A percentile compares a stretch with the other conserved stretches of the same genome.
These are phyloP conservation scores for Sclerotinia sclerotiorum DNA, from an alignment of 2,329 filamentous ascomycete genomes.

Conservation along the genomic window DNA sequence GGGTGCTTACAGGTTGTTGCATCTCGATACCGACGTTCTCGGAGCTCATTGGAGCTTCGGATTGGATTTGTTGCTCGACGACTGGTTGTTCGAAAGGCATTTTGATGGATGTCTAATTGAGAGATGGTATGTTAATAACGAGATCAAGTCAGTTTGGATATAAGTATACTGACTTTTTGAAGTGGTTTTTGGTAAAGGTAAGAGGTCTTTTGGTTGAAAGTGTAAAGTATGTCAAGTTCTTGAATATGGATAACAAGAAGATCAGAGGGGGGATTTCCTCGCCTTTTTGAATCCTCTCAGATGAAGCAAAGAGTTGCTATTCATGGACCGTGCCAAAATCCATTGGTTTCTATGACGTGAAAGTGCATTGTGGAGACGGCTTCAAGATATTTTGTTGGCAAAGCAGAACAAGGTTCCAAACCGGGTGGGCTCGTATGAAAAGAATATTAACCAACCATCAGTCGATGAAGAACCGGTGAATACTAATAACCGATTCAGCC, in stretches of 20 bases:
- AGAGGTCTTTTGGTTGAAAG: neutral
- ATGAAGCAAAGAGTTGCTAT: neutral
- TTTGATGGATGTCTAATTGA: slow-evolving; percentile 22
- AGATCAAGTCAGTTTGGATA: neutral
- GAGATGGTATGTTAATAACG: neutral
- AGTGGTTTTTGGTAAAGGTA: neutral
- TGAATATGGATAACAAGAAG: neutral
- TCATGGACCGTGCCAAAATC: neutral
- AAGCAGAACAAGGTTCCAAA: neutral
- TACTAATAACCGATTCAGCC: neutral
- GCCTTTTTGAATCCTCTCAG: slow-evolving; percentile 15
- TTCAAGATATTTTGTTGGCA: slow-evolving; percentile 17
- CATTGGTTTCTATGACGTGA: slow-evolving; percentile 7
- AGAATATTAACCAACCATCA: neutral
- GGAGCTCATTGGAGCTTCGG: slow-evolving; percentile 36
- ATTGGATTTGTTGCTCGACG: slow-evolving; percentile 36
- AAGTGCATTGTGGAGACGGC: slow-evolving; percentile 12
- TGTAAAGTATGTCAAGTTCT: neutral
- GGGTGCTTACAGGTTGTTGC: slow-evolving; percentile 36
- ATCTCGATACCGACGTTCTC: slow-evolving; percentile 30
- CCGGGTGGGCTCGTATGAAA: neutral
- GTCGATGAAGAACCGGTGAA: slow-evolving; percentile 12
- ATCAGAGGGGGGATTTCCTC: neutral
- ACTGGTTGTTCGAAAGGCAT: slow-evolving; percentile 36
- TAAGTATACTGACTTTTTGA: neutral